Evolutionary conservation across 139 green algal genomes (phyloP), one percentile per base, ranked within the genome.

Genomic region (Bryopsis sp.): DNA sequence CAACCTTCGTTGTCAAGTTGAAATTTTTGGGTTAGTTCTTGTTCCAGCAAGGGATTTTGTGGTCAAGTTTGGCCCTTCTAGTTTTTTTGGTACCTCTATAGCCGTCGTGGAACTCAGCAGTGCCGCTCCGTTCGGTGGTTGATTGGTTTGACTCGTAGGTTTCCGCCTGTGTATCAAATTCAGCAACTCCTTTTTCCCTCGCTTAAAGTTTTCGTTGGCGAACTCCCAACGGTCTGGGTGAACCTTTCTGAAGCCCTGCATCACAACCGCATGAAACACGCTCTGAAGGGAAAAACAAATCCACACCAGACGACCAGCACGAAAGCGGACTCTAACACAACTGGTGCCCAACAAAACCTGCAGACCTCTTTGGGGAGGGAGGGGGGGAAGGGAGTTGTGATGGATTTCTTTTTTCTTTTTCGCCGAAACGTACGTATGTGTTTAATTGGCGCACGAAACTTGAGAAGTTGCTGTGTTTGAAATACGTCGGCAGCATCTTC

Each of bases 221-320:
- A 99, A 99, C 83, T 98, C 87, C 90, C 91, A 98, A 2, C 86
- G 79, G 76, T 98, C 94, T 15, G 94, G 90, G 70, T 99, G 86
- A 5, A 94, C 81, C 68, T 99, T 99, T 8, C 90, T 79, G 72
- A 99, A 99, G 43, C 94, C 89, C 85, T 95, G 78, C 3, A 31
- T 3, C 46, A 37, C 26, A 29, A 50, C 46, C 33, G 29, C 66
- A 4, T n/a, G n/a, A n/a, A n/a, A n/a, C n/a, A n/a, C n/a, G n/a
- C n/a, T n/a, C n/a, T n/a, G n/a, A n/a, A n/a, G n/a, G n/a, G n/a
- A n/a, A n/a, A n/a, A n/a, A n/a, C n/a, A n/a, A n/a, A n/a, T n/a
- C n/a, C n/a, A n/a, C n/a, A n/a, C n/a, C n/a, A n/a, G n/a, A n/a
- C n/a, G n/a, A n/a, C n/a, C n/a, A n/a, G n/a, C n/a, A n/a, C n/a